Evolutionary conservation across 192 early-diverging fungal species (phyloP), one percentile per base, ranked within the genome.

Genomic region (Coemansia aciculifera): DNA sequence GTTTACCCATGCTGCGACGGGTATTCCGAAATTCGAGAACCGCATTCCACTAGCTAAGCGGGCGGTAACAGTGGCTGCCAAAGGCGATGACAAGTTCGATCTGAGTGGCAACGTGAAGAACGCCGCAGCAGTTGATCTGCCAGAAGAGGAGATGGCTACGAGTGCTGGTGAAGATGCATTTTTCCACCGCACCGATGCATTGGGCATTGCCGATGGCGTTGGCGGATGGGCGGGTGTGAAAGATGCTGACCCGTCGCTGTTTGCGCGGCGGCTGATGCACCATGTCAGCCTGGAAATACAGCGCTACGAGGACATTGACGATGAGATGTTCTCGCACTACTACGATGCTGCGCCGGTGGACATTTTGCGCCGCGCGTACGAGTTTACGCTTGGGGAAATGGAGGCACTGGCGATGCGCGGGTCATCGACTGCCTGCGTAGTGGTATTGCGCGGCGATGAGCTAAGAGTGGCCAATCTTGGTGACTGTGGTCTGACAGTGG

Each of bases 161-260:
- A 86, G 88, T 51, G 91, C 91, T 31, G 97, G 97, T 29, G 95
- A 99, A 79, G 97, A 99, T 73, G 92, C 95, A 5, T 99, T 93
- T 73, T 99, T 99, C 71, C 73, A 81, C 56, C 86, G 95, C 61
- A 70, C 87, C 23, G 95, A 99, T 71, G 88, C 93, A 3, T 69
- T 99, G 21, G 95, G 97, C 17, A 94, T 97, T 5, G 94, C 95
- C 6, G 95, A 97, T 69, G 97, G 97, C 5, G 95, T 99, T 10
- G 95, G 97, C 32, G 95, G 95, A 29, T 99, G 97, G 97, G 79
- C 86, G 27, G 87, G 92, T 5, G 87, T 87, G 40, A 79, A 83
- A 74, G 81, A 91, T 46, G 95, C 94, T 0, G 91, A 99, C 67
- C 91, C 97, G 43, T 92, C 95, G 17, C 80, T 96, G 32, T 99